Evolutionary conservation across 108 stramenopile species (phyloP).

Genomic region (Nitzschia sp.): DNA sequence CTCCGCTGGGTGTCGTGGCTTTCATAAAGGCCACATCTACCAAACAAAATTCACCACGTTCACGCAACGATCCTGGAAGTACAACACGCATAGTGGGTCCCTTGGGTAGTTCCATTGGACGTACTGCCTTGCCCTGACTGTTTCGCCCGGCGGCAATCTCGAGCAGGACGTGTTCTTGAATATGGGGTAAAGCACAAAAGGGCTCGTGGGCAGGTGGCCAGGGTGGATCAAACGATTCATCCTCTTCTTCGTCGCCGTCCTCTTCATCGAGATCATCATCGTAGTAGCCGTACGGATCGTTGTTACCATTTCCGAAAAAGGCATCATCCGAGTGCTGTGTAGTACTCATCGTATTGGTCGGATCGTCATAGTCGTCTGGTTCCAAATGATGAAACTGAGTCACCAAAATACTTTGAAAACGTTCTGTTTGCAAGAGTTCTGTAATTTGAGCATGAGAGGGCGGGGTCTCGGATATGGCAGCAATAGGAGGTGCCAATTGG

Average conservation of each 20-base stretch:
- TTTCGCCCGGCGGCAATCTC: slow-evolving; percentile 41
- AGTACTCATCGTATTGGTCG: neutral
- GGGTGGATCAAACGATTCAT: slow-evolving; percentile 29
- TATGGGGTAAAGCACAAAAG: slow-evolving; percentile 25
- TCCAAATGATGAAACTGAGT: slow-evolving; percentile 40
- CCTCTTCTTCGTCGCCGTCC: slow-evolving; percentile 7
- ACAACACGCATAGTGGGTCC: slow-evolving; percentile 34
- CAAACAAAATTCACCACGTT: slow-evolving; percentile 53
- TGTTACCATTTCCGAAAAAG: no score
- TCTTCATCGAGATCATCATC: neutral
- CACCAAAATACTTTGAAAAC: slow-evolving; percentile 46
- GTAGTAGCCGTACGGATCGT: neutral
- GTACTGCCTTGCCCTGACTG: slow-evolving; percentile 1
- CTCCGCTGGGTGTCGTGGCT: neutral
- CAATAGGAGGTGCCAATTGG: slow-evolving; percentile 11
- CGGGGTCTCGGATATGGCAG: slow-evolving; percentile 19
- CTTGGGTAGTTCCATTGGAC: slow-evolving; percentile 15
- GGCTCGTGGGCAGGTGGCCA: slow-evolving; percentile 30
- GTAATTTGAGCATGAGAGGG: slow-evolving; percentile 14
- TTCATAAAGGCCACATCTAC: slow-evolving; percentile 42
- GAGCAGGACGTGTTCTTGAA: slow-evolving; percentile 38
- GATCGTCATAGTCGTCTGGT: slow-evolving; percentile 1
- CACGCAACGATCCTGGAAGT: slow-evolving; percentile 52
- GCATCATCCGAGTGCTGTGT: no score
- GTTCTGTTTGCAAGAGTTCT: slow-evolving; percentile 6